Evolutionary conservation across 2,329 filamentous ascomycete species (phyloP).

Genomic region (Beauveria rudraprayagi): DNA sequence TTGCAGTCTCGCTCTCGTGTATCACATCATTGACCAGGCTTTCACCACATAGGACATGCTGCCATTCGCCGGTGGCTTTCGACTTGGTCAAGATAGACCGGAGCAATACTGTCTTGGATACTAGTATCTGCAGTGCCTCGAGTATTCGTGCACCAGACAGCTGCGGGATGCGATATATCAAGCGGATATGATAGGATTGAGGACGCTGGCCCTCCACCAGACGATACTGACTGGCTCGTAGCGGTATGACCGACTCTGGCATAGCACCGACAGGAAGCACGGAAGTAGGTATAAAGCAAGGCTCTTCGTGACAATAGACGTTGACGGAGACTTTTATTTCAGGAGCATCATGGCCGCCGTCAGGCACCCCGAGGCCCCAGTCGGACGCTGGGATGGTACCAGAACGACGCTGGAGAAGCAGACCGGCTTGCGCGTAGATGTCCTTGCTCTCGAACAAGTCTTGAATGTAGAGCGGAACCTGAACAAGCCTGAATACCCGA

Average conservation of each 20-base stretch:
- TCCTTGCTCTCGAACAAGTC: constrained; percentile 21
- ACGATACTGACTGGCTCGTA: constrained; percentile 23
- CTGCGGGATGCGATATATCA: constrained; percentile 22
- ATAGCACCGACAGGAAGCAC: not conserved
- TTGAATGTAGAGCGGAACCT: constrained; percentile 27
- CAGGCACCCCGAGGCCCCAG: too few species aligned
- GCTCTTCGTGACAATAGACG: not conserved
- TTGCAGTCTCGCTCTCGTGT: constrained; percentile 15
- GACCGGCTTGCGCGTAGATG: not conserved
- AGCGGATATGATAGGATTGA: constrained; percentile 27
- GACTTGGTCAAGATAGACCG: not conserved
- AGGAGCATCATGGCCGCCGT: not conserved
- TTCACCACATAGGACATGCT: not conserved
- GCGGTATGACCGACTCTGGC: constrained; percentile 15
- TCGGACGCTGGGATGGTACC: not conserved
- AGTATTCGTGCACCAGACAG: not conserved
- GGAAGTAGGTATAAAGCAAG: not conserved
- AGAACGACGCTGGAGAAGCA: not conserved
- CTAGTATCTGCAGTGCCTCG: constrained; percentile 14
- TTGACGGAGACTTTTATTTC: not conserved
- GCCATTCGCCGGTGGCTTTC: not conserved
- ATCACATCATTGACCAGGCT: constrained; percentile 21
- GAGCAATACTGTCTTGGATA: not conserved
- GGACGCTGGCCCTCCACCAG: constrained; percentile 24
- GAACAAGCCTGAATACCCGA: constrained; percentile 18